These are phyloP conservation scores for Lyophyllum decastes DNA, from an alignment of 768 basidiomycete species.

Conservation along the genomic window DNA sequence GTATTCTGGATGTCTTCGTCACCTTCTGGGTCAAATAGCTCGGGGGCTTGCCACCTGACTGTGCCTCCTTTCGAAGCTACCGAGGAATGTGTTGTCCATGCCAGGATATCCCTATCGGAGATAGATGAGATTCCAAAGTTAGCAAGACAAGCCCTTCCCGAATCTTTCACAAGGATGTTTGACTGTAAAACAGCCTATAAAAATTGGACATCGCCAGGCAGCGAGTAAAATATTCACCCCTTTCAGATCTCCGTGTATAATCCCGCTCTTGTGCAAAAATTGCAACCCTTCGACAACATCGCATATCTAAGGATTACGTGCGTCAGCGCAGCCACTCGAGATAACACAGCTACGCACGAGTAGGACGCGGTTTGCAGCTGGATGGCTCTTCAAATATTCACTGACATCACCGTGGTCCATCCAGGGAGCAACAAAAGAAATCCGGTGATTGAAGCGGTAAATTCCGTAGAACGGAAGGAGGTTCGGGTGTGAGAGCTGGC, in stretches of 20 bases:
- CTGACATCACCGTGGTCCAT: constrained; percentile 23
- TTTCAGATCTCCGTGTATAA: constrained; percentile 31
- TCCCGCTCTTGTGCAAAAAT: constrained; percentile 21
- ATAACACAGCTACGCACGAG: not conserved
- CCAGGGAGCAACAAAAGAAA: constrained; percentile 33
- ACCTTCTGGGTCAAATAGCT: constrained; percentile 14
- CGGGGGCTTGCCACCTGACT: constrained; percentile 21
- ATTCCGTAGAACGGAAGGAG: constrained; percentile 29
- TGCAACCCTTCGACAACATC: constrained; percentile 21
- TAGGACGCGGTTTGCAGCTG: constrained; percentile 15
- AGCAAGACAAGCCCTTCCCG: constrained; percentile 20
- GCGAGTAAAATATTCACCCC: constrained; percentile 10
- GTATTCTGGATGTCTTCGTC: constrained; percentile 5
- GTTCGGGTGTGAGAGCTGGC: constrained; percentile 29
- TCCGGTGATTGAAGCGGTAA: constrained; percentile 17
- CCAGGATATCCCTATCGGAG: constrained; percentile 9
- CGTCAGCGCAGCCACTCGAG: not conserved
- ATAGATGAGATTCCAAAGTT: constrained; percentile 25
- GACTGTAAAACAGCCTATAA: not conserved
- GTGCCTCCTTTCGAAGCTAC: constrained; percentile 7
- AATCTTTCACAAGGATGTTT: constrained; percentile 22
- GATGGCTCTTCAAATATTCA: constrained; percentile 25
- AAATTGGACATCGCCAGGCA: too few species aligned
- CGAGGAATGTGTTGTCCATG: constrained; percentile 10
- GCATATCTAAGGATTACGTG: not conserved